Conservation (phyloP, 257 asterid genomes). For the Scutellaria baicalensis region DNA sequence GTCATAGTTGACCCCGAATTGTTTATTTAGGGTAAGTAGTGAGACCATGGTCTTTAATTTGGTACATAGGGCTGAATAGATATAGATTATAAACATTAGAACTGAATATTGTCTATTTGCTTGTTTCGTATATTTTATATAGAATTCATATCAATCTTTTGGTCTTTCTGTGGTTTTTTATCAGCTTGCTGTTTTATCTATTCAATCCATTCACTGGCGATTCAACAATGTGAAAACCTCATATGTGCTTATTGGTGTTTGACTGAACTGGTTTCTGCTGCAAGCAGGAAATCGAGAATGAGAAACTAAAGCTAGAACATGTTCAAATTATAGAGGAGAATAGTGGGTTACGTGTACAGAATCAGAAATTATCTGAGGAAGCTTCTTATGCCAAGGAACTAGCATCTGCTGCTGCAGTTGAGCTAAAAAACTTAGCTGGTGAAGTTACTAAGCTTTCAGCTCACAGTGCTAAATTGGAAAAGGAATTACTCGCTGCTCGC, state of each 20-base stretch:
- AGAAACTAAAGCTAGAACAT: conserved; percentile 70
- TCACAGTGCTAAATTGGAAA: conserved; percentile 72
- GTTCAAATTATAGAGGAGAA: conserved; percentile 77
- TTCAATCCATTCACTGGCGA: background rate
- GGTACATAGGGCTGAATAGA: too few relatives aligned
- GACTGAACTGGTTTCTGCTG: background rate
- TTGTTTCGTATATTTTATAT: too few relatives aligned
- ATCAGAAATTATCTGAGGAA: conserved; percentile 85
- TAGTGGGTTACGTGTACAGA: conserved; percentile 77
- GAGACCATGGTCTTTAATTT: background rate
- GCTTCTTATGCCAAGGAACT: conserved; percentile 93
- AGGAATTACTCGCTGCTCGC: conserved; percentile 59
- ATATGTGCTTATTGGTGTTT: background rate
- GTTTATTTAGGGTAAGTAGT: background rate
- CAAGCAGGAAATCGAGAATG: conserved; percentile 72
- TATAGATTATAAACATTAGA: too few relatives aligned
- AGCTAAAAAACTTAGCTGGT: conserved; percentile 76
- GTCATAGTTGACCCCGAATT: background rate
- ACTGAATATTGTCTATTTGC: too few relatives aligned
- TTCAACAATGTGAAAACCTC: background rate
- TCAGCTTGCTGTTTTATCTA: background rate
- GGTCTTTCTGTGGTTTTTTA: background rate
- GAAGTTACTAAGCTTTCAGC: conserved; percentile 83
- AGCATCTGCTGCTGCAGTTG: conserved; percentile 95
- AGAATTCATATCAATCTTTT: background rate